These are phyloP conservation scores for Citrus medica DNA, from an alignment of 345 rosid species.

Conservation along the genomic window DNA sequence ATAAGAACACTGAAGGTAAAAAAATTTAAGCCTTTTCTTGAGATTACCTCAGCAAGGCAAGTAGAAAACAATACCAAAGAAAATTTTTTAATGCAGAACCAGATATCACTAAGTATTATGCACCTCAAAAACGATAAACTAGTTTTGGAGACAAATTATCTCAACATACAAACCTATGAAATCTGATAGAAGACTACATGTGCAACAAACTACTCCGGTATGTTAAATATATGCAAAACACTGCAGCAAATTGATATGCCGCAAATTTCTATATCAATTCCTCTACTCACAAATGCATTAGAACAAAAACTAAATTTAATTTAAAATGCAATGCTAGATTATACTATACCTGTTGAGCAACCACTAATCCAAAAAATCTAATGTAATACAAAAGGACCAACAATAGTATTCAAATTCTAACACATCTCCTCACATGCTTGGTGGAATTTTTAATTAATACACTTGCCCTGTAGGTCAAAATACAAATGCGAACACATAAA, in stretches of 20 bases:
- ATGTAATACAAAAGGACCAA: background rate
- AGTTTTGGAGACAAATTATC: background rate
- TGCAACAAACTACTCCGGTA: background rate
- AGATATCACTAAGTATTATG: background rate
- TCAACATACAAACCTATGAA: background rate
- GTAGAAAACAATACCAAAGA: background rate
- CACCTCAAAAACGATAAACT: background rate
- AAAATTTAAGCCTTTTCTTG: background rate
- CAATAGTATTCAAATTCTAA: background rate
- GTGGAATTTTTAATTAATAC: background rate
- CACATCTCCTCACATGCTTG: background rate
- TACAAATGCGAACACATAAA: background rate
- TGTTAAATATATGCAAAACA: background rate
- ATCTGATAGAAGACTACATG: background rate
- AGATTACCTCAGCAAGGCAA: background rate
- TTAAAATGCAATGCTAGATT: background rate
- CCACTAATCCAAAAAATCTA: background rate
- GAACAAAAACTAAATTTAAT: background rate
- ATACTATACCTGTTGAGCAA: background rate
- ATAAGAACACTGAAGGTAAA: background rate
- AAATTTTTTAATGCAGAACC: background rate
- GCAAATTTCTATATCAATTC: background rate
- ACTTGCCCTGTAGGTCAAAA: background rate
- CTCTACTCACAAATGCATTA: background rate
- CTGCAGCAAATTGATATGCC: background rate